phyloP scores from a whole-genome alignment of 257 asterid species.

The Voacanga thouarsii region DNA sequence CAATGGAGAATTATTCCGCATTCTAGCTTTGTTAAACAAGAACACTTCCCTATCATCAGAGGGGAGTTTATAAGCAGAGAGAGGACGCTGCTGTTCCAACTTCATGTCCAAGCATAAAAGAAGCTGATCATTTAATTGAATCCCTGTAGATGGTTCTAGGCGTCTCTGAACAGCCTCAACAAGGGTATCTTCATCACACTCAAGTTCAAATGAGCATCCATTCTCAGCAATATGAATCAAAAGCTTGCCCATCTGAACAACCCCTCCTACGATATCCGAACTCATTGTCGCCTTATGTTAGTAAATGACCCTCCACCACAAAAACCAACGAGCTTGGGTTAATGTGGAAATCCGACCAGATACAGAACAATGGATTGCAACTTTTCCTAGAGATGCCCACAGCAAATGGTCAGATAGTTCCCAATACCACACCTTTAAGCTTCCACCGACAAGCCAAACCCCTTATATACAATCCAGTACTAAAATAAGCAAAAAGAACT shows the following conservation, averaged over 20 bases:
- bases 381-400: background rate
- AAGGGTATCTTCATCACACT: conserved; percentile 62
- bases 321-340: conserved; percentile 9
- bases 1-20: conserved; percentile 62
- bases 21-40: conserved; percentile 73
- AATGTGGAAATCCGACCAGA: background rate
- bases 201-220: conserved; percentile 73
- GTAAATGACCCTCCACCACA: conserved; percentile 16
- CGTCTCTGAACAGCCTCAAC: conserved; percentile 72
- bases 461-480: conserved; percentile 9
- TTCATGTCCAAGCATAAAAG: conserved; percentile 86
- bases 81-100: conserved; percentile 63
- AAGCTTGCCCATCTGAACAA: conserved; percentile 71
- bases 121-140: conserved; percentile 69
- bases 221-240: conserved; percentile 79
- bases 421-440: conserved; percentile 5
- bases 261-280: conserved; percentile 49
- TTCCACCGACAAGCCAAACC: background rate
- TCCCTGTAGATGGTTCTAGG: conserved; percentile 58
- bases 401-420: background rate
- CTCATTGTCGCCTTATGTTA: conserved; percentile 41
- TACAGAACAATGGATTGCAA: background rate
- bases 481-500: conserved; percentile 3
- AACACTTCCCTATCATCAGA: conserved; percentile 68
- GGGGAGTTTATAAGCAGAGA: conserved; percentile 74